A percentile compares a stretch with the other conserved stretches of the same genome.
Conservation (phyloP, 352 stramenopile genomes). For the Globisporangium iwayamae region DNA sequence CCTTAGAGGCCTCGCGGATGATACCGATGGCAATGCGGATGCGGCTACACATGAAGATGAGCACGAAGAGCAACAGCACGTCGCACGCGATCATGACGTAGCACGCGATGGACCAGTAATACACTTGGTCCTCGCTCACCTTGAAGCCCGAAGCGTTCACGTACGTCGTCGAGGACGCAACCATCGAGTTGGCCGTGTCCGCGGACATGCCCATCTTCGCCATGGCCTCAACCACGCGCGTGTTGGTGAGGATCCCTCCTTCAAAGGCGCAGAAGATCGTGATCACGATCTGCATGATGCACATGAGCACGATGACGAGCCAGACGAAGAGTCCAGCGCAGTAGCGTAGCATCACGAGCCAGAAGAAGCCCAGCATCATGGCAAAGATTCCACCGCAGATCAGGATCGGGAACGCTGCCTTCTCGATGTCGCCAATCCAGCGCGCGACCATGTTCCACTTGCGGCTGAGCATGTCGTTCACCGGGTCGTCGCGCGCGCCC, state of each 20-base stretch:
- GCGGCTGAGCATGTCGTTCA: slow-evolving; percentile 58
- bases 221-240: slow-evolving; percentile 47
- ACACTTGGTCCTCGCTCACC: slow-evolving; percentile 41
- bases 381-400: slow-evolving; percentile 70
- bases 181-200: slow-evolving; percentile 26
- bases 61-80: slow-evolving; percentile 53
- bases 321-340: slow-evolving; percentile 79
- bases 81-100: slow-evolving; percentile 73
- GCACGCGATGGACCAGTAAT: slow-evolving; percentile 73
- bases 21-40: slow-evolving; percentile 86
- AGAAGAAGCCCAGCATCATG: slow-evolving; percentile 65
- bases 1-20: slow-evolving; percentile 82
- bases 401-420: slow-evolving; percentile 71
- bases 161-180: slow-evolving; percentile 45
- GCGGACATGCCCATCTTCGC: slow-evolving; percentile 44
- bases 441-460: slow-evolving; percentile 69
- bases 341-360: slow-evolving; percentile 71
- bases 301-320: slow-evolving; percentile 64
- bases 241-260: slow-evolving; percentile 52
- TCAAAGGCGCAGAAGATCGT: slow-evolving; percentile 80
- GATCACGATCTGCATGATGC: slow-evolving; percentile 60
- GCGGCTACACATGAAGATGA: slow-evolving; percentile 80
- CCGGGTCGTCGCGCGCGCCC: slow-evolving; percentile 37
- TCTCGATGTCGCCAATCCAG: slow-evolving; percentile 77
- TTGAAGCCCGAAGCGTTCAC: slow-evolving; percentile 49